phyloP scores from a whole-genome alignment of 176 grass and related monocot species.

The Cocos nucifera region DNA sequence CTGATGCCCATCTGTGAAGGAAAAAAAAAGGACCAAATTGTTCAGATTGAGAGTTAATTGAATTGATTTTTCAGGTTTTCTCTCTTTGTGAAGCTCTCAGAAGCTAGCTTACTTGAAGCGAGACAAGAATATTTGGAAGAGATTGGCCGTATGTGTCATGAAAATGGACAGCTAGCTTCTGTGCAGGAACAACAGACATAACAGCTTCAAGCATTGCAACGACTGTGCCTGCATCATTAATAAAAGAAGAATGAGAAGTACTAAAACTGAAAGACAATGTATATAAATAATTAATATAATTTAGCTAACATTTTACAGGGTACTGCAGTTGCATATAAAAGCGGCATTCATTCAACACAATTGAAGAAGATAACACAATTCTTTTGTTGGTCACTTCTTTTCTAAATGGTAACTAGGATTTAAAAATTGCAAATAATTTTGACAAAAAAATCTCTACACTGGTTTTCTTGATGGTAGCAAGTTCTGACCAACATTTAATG shows the following conservation, averaged over 20 bases:
- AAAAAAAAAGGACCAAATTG: not conserved
- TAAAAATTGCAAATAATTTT: no score
- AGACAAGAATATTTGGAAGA: conserved; percentile 73
- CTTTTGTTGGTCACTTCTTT: no score
- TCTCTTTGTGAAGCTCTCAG: not conserved
- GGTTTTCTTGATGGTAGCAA: no score
- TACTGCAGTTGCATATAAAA: no score
- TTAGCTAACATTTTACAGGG: no score
- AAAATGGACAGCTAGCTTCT: conserved; percentile 82
- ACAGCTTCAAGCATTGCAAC: conserved; percentile 71
- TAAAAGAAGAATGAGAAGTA: not conserved
- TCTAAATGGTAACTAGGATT: no score
- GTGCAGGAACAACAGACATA: conserved; percentile 47
- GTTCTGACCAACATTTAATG: no score
- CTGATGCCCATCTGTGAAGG: conserved; percentile 61
- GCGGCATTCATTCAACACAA: no score
- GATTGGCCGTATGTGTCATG: conserved; percentile 91
- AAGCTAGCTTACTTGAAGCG: conserved; percentile 64
- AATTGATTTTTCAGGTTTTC: not conserved
- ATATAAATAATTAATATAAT: no score
- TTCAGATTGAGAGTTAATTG: not conserved
- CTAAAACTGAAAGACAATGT: not conserved
- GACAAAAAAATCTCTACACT: no score
- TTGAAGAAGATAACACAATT: no score
- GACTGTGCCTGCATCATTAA: conserved; percentile 45